phyloP scores from a whole-genome alignment of 306 rosid genomes.

The Mimosa bimucronata region DNA sequence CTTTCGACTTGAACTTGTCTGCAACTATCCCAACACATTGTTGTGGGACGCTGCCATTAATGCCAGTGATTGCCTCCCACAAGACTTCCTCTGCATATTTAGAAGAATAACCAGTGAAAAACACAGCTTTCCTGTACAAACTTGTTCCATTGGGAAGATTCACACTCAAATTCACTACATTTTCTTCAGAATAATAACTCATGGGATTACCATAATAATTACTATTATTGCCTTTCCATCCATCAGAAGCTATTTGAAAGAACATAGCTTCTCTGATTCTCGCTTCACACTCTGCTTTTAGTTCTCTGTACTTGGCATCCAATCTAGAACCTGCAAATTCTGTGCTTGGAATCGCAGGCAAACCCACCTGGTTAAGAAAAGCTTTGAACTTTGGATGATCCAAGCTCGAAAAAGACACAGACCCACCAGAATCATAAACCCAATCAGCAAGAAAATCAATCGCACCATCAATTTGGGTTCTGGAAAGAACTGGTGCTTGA shows the following conservation, averaged over 20 bases:
- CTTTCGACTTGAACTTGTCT: conserved; percentile 79
- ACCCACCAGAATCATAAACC: conserved; percentile 83
- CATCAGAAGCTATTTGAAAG: conserved; percentile 79
- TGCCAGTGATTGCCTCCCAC: conserved; percentile 81
- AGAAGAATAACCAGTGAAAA: conserved; percentile 66
- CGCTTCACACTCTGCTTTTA: conserved; percentile 77
- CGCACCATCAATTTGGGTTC: conserved; percentile 68
- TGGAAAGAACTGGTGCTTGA: conserved; percentile 66
- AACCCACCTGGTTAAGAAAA: conserved; percentile 78
- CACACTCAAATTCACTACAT: conserved; percentile 70
- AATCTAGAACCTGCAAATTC: conserved; percentile 62
- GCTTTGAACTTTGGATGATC: conserved; percentile 86
- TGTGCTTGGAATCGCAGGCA: conserved; percentile 62
- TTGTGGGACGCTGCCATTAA: conserved; percentile 68
- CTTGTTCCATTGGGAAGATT: conserved; percentile 95
- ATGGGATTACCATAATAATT: conserved; percentile 22
- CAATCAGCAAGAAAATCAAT: conserved; percentile 79
- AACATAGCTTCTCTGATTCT: conserved; percentile 90
- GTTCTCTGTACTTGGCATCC: conserved; percentile 68
- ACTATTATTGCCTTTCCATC: conserved; percentile 79
- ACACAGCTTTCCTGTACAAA: conserved; percentile 74
- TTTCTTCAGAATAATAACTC: conserved; percentile 52
- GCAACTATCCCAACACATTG: conserved; percentile 93
- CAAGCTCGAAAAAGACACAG: conserved; percentile 75
- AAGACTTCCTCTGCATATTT: conserved; percentile 82